These are phyloP conservation scores for Phylloporus sp. DNA, from an alignment of 768 basidiomycete genomes.

Conservation along the genomic window DNA sequence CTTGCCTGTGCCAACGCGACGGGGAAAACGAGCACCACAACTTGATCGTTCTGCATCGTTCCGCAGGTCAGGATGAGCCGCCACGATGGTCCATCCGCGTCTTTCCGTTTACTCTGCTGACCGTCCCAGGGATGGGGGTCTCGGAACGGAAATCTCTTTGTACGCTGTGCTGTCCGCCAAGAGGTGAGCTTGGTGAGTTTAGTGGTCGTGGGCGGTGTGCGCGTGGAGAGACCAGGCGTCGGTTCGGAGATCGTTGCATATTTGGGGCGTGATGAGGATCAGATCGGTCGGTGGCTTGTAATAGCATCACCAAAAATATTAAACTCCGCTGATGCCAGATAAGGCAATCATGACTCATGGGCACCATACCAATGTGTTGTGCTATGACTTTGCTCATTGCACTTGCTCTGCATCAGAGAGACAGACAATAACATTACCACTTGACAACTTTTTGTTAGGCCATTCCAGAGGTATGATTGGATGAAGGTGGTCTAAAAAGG, in stretches of 20 bases:
- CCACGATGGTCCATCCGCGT: constrained; percentile 49
- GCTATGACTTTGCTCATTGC: too few relatives aligned
- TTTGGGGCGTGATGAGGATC: constrained; percentile 72
- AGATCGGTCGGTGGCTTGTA: constrained; percentile 35
- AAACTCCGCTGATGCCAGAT: too few relatives aligned
- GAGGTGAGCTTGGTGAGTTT: constrained; percentile 64
- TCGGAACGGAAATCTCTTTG: constrained; percentile 64
- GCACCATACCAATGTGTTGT: too few relatives aligned
- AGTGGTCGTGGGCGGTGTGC: constrained; percentile 28
- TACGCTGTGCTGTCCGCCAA: constrained; percentile 67
- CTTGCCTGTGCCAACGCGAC: constrained; percentile 20
- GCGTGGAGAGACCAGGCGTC: constrained; percentile 54
- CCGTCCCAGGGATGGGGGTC: constrained; percentile 43
- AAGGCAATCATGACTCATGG: too few relatives aligned
- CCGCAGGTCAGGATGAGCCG: constrained; percentile 53
- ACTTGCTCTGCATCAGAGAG: too few relatives aligned
- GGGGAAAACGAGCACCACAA: constrained; percentile 42
- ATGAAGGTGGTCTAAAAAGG: too few relatives aligned
- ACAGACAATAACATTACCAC: too few relatives aligned
- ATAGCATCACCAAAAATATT: too few relatives aligned
- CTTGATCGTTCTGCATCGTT: constrained; percentile 22
- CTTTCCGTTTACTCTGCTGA: background rate
- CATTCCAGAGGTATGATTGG: too few relatives aligned
- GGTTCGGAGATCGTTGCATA: constrained; percentile 87
- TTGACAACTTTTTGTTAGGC: too few relatives aligned